Conservation (phyloP, 140 eudicot species). For the Ambrosia hybrid region DNA sequence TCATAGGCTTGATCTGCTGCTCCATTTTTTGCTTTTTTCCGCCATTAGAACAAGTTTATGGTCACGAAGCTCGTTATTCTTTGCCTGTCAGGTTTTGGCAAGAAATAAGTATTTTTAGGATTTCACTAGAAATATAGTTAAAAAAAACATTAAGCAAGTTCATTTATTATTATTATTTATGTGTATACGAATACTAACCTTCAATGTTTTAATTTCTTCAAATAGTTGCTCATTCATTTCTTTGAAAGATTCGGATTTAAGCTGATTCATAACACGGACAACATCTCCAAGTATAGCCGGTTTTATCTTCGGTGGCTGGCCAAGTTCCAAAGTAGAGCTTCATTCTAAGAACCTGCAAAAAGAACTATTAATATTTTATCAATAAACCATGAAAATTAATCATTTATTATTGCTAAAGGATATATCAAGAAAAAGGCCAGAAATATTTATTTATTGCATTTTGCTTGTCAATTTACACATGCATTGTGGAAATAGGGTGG, state of each 20-base stretch:
- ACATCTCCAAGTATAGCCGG: constrained; percentile 73
- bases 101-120: background rate
- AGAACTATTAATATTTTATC: background rate
- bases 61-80: constrained; percentile 94
- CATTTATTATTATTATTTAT: background rate
- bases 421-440: background rate
- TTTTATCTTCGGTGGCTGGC: constrained; percentile 70
- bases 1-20: constrained; percentile 67
- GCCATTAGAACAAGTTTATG: constrained; percentile 68
- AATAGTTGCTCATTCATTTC: constrained; percentile 57
- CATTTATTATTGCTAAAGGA: background rate
- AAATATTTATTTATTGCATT: background rate
- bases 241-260: constrained; percentile 59
- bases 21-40: constrained; percentile 72
- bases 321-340: constrained; percentile 78
- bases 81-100: constrained; percentile 53
- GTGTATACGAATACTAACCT: constrained; percentile 45
- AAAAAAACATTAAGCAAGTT: background rate
- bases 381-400: background rate
- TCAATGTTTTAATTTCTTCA: constrained; percentile 80
- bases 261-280: constrained; percentile 66
- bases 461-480: background rate
- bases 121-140: constrained; percentile 13
- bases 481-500: background rate
- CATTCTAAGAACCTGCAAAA: constrained; percentile 62